Evolutionary conservation across 176 grass and related monocot genomes (phyloP), one percentile per base, ranked within the genome.

Genomic region (Saccharum officinarum): DNA sequence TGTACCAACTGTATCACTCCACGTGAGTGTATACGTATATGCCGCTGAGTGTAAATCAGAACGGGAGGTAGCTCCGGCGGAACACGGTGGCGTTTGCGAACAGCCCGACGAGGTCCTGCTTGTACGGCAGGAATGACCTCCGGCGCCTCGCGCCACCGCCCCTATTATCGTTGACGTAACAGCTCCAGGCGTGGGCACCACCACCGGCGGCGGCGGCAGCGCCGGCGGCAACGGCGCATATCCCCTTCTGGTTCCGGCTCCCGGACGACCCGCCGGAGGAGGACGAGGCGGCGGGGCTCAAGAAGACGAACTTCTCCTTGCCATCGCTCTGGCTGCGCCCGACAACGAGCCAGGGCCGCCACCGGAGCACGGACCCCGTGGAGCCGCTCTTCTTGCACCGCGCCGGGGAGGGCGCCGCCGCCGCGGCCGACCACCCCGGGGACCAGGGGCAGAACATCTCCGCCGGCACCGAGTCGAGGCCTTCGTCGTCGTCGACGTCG

Each of bases 271-370:
- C 4, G 10, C n/a, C 9, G 59, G 54, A 22, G 17, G 52, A 22
- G 20, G 28, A 28, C 28, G 28, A 28, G 28, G 28, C 28, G 28
- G 20, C 46, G 23, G 90, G 31, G n/a, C 78, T 65, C 17, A 98
- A 34, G 83, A 95, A 95, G 15, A 98, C 96, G 70, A 98, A 94
- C 85, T 89, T 98, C 87, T 98, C 96, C 87, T 95, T 95, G 46
- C 96, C 96, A 83, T 98, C 93, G 86, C 96, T 95, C 45, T 92
- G 93, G 91, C 93, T 94, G 11, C 96, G 88, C 0, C 91, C 83
- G 11, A 95, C 25, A 46, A 89, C 38, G 54, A 90, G 81, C 14
- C 94, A 83, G 73, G 92, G 86, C 12, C 85, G 86, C 96, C 96
- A 98, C 70, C 88, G 88, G 80, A 94, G 77, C 40, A 93, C 73